phyloP scores from a whole-genome alignment of 805 yeast species.

The Wickerhamiella parazyma region DNA sequence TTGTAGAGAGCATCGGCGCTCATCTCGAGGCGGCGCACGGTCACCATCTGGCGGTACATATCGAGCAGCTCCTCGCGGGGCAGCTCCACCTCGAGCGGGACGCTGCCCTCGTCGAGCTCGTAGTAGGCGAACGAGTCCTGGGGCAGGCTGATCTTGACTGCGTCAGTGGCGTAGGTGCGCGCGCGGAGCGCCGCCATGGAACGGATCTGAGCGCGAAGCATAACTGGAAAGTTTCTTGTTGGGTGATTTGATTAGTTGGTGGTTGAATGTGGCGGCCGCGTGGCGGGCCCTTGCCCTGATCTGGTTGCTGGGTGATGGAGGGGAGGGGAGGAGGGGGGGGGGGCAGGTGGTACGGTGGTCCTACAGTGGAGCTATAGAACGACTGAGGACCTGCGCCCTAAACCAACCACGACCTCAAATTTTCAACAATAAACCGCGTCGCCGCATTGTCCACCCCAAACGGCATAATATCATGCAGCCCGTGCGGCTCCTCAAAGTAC shows the following conservation, averaged over 20 bases:
- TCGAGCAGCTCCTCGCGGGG: slow-evolving; percentile 67
- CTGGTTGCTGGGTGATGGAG: not conserved
- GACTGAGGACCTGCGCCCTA: too few species aligned
- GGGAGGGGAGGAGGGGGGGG: too few species aligned
- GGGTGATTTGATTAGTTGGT: not conserved
- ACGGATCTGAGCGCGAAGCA: not conserved
- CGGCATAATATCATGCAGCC: not conserved
- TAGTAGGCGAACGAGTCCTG: slow-evolving; percentile 76
- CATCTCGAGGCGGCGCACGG: slow-evolving; percentile 92
- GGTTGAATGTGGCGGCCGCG: not conserved
- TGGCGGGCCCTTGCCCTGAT: not conserved
- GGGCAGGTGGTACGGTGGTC: too few species aligned
- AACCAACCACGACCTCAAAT: too few species aligned
- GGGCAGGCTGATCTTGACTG: slow-evolving; percentile 37
- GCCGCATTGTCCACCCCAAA: not conserved
- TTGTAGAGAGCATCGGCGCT: slow-evolving; percentile 95
- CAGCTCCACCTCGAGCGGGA: slow-evolving; percentile 60
- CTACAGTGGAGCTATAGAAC: too few species aligned
- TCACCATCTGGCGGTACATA: slow-evolving; percentile 93
- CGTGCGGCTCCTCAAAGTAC: not conserved
- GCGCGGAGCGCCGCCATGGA: slow-evolving; percentile 2
- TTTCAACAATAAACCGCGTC: not conserved
- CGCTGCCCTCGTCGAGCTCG: slow-evolving; percentile 50
- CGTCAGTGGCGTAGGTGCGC: slow-evolving; percentile 5
- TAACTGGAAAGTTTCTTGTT: not conserved